Evolutionary conservation across 441 rosid species (phyloP).

Genomic region (Populus trichocarpa): DNA sequence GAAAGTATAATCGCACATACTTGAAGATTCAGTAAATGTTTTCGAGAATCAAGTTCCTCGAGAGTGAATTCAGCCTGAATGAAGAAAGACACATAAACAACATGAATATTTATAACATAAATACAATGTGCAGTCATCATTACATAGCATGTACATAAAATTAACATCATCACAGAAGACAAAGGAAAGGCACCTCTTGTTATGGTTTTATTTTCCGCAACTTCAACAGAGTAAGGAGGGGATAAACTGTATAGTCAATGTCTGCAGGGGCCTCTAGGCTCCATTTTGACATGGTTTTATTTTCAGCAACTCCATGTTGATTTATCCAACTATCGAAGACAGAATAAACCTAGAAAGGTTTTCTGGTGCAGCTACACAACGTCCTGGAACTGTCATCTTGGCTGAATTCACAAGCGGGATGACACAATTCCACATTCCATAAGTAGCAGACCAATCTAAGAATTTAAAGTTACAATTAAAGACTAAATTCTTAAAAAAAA

Average conservation of each 20-base stretch:
- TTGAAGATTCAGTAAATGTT: conserved; percentile 40
- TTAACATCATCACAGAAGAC: neutral
- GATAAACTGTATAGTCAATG: conserved; percentile 41
- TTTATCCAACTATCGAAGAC: conserved; percentile 19
- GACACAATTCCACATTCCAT: conserved; percentile 69
- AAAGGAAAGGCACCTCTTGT: conserved; percentile 33
- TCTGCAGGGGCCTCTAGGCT: conserved; percentile 39
- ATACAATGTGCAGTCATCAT: neutral
- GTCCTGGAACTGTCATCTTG: conserved; percentile 51
- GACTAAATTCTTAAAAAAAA: neutral
- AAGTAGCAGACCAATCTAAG: conserved; percentile 63
- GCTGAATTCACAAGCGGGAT: conserved; percentile 40
- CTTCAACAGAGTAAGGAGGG: conserved; percentile 50
- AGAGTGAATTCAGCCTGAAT: conserved; percentile 60
- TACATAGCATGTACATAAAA: neutral
- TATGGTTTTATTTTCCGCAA: conserved; percentile 47
- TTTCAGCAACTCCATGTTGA: conserved; percentile 36
- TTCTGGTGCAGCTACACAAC: conserved; percentile 51
- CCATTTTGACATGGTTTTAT: no score
- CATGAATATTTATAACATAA: neutral
- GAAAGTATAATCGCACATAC: conserved; percentile 24
- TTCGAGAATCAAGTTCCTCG: conserved; percentile 50
- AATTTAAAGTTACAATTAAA: neutral
- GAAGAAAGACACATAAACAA: neutral
- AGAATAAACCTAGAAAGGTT: neutral